Percentiles rank a stretch among this genome's conserved stretches.
Conservation (phyloP, 139 green algal species). For the Dunaliella sp. region DNA sequence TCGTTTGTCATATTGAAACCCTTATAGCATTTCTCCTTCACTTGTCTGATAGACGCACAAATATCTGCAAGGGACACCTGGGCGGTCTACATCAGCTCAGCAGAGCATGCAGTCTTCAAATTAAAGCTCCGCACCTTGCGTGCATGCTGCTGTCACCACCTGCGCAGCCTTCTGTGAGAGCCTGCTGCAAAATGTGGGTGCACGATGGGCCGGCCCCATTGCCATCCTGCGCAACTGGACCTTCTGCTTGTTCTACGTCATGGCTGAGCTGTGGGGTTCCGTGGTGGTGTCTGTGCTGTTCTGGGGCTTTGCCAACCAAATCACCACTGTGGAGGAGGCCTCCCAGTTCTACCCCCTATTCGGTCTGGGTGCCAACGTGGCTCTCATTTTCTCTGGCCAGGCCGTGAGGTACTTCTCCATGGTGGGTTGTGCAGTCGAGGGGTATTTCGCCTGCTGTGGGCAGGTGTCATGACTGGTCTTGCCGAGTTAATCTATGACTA, state of each 20-base stretch:
- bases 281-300: constrained; percentile 99
- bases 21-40: too few species aligned
- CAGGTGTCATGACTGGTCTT: too few species aligned
- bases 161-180: constrained; percentile 69
- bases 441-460: too few species aligned
- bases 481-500: too few species aligned
- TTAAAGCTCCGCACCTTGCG: too few species aligned
- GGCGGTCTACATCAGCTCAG: too few species aligned
- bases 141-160: too few species aligned
- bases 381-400: constrained; percentile 95
- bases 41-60: too few species aligned
- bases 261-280: constrained; percentile 98
- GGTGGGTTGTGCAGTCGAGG: constrained; percentile 55
- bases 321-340: constrained; percentile 98
- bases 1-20: too few species aligned
- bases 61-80: too few species aligned
- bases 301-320: constrained; percentile 99
- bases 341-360: constrained; percentile 99
- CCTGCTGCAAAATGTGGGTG: constrained; percentile 72
- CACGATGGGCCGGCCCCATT: constrained; percentile 90
- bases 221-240: constrained; percentile 99
- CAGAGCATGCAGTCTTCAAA: too few species aligned
- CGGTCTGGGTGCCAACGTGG: constrained; percentile 96
- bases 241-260: constrained; percentile 99
- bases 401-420: constrained; percentile 97